Evolutionary conservation across 108 stramenopile species (phyloP), one percentile per base, ranked within the genome.

Genomic region (Bacterosira constricta): DNA sequence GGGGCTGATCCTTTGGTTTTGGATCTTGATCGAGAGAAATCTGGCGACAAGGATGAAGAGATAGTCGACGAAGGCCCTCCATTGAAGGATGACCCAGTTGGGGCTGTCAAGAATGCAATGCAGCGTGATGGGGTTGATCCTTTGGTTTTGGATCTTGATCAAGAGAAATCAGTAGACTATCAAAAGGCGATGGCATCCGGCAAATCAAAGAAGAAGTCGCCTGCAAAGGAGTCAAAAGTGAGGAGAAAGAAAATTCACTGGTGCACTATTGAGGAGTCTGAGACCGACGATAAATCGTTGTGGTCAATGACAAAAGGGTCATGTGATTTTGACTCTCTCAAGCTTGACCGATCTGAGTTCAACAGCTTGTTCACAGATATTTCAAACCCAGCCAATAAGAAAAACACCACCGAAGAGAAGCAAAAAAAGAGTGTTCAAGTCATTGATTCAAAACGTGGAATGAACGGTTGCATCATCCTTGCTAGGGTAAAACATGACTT

Each of bases 391-490:
- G 75, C 57, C 15, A 83, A 86, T 4, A 77, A 88, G 82, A 69
- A 78, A 37, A 85, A 86, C 63, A 86, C 75, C 37, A 41, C 51
- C 11, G 47, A 34, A 31, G 75, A 67, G 11, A 85, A 85, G 54
- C 79, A 78, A 46, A 93, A 93, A 65, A 88, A 90, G 46, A 76
- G 79, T 20, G 91, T 92, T 3, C 92, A 93, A 71, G 89, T 89
- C 10, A 91, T 96, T 62, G 90, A 93, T 67, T 80, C 71, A 23
- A 97, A 97, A 67, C 84, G 91, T 26, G 91, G 87, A 2, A 93
- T 95, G 90, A 97, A 97, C 65, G 92, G 89, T 30, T 90, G 91
- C 17, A 97, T 97, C 34, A 85, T 88, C 20, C 78, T 97, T 9
- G 83, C 90, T 6, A 58, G 93, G 37, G 49, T 95, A 21, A 91